Percentiles rank a stretch among this genome's conserved stretches.
These are phyloP conservation scores for Schizophyllum commune DNA, from an alignment of 1,284 basidiomycete species.

Conservation along the genomic window DNA sequence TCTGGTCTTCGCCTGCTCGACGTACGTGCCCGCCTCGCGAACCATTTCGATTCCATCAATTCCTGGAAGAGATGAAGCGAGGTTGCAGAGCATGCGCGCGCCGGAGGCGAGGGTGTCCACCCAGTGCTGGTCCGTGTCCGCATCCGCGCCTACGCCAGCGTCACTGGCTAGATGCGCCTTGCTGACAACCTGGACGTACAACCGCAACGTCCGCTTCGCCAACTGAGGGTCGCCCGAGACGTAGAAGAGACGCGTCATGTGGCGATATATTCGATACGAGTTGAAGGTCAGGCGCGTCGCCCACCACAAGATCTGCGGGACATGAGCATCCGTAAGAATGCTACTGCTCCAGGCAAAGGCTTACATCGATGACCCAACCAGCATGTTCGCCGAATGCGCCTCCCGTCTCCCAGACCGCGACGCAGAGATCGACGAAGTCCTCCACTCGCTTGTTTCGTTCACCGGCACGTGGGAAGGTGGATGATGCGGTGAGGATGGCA, in stretches of 20 bases:
- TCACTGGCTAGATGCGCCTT: slow-evolving; percentile 63
- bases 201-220: slow-evolving; percentile 66
- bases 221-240: slow-evolving; percentile 57
- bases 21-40: slow-evolving; percentile 48
- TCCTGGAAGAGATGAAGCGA: slow-evolving; percentile 25
- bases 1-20: slow-evolving; percentile 49
- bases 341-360: slow-evolving; percentile 21
- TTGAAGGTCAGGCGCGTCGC: slow-evolving; percentile 88
- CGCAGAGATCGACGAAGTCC: slow-evolving; percentile 76
- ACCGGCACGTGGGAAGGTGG: slow-evolving; percentile 80
- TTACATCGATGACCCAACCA: slow-evolving; percentile 68
- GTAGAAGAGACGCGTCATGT: slow-evolving; percentile 70
- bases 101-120: slow-evolving; percentile 67
- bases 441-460: slow-evolving; percentile 76
- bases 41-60: slow-evolving; percentile 40
- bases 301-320: slow-evolving; percentile 76
- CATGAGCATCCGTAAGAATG: slow-evolving; percentile 8
- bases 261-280: slow-evolving; percentile 75
- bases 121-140: slow-evolving; percentile 57
- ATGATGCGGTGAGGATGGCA: slow-evolving; percentile 56
- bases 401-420: slow-evolving; percentile 74
- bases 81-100: slow-evolving; percentile 62
- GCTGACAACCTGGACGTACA: slow-evolving; percentile 81
- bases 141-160: slow-evolving; percentile 33
- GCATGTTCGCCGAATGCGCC: slow-evolving; percentile 53